phyloP scores from a whole-genome alignment of 257 asterid genomes.

The Thymus mandschuricus region DNA sequence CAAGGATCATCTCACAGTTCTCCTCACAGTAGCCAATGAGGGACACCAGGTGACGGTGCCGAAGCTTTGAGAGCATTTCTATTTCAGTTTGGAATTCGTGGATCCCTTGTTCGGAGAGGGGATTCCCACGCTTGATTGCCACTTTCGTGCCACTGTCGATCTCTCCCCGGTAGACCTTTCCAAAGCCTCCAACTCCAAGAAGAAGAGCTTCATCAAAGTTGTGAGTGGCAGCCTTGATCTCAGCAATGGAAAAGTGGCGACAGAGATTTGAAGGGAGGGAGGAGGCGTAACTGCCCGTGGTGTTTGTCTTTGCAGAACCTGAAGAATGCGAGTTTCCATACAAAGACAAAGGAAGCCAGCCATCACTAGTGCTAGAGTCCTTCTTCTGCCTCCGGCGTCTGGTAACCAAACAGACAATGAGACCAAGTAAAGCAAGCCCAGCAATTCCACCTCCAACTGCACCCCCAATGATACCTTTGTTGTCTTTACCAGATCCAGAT shows the following conservation, averaged over 20 bases:
- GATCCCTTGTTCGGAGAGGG: constrained; percentile 83
- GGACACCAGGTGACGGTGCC: constrained; percentile 89
- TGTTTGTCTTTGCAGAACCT: constrained; percentile 73
- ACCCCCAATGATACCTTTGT: constrained; percentile 63
- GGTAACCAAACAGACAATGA: constrained; percentile 48
- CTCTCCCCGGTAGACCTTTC: constrained; percentile 84
- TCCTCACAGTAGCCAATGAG: constrained; percentile 89
- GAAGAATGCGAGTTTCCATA: constrained; percentile 87
- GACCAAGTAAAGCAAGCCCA: constrained; percentile 59
- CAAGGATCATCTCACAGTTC: constrained; percentile 89
- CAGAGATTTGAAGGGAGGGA: constrained; percentile 87
- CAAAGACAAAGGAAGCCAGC: constrained; percentile 88
- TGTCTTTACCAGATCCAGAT: constrained; percentile 42
- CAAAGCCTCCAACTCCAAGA: constrained; percentile 93
- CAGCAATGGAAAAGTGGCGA: constrained; percentile 87
- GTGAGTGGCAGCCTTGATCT: constrained; percentile 81
- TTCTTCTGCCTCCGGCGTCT: constrained; percentile 47
- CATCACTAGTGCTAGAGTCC: constrained; percentile 70
- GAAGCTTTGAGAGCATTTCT: constrained; percentile 93
- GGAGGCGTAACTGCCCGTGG: constrained; percentile 80
- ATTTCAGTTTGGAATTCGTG: constrained; percentile 94
- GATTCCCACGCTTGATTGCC: constrained; percentile 94
- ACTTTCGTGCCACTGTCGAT: constrained; percentile 85
- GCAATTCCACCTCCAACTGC: constrained; percentile 83
- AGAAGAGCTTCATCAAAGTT: constrained; percentile 77